A percentile compares a stretch with the other conserved stretches of the same genome.
These are phyloP conservation scores for Melastoma malabathricum DNA, from an alignment of 345 rosid genomes.

Conservation along the genomic window DNA sequence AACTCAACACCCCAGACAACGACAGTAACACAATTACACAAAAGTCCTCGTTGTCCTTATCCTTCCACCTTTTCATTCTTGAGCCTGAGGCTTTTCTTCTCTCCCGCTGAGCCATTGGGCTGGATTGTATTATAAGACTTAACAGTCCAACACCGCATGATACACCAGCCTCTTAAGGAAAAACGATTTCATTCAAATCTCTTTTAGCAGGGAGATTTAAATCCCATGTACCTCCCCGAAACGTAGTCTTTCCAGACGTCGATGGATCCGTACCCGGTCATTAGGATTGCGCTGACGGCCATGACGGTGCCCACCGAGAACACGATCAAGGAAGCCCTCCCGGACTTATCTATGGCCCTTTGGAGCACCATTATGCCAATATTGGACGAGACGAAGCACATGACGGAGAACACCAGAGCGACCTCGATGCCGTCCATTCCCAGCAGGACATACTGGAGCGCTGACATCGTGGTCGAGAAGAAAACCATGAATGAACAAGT, in stretches of 20 bases:
- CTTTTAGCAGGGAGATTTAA: slow-evolving; percentile 41
- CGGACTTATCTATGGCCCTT: slow-evolving; percentile 34
- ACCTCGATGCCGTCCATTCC: slow-evolving; percentile 51
- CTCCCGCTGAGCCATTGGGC: too few relatives aligned
- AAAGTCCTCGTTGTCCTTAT: too few relatives aligned
- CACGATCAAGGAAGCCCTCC: slow-evolving; percentile 75
- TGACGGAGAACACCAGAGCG: slow-evolving; percentile 35
- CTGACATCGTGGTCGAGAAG: slow-evolving; percentile 64
- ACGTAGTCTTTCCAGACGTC: slow-evolving; percentile 48
- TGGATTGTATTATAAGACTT: too few relatives aligned
- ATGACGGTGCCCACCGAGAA: slow-evolving; percentile 68
- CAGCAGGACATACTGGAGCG: slow-evolving; percentile 46
- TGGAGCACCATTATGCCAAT: slow-evolving; percentile 60
- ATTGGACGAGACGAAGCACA: slow-evolving; percentile 58
- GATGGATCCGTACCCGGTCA: slow-evolving; percentile 60
- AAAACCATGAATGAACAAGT: slow-evolving; percentile 62
- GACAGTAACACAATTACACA: too few relatives aligned
- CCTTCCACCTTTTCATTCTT: too few relatives aligned
- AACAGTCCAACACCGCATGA: too few relatives aligned
- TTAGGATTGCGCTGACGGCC: slow-evolving; percentile 63
- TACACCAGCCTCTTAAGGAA: not conserved
- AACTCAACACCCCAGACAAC: too few relatives aligned
- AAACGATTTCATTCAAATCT: not conserved
- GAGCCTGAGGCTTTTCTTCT: too few relatives aligned
- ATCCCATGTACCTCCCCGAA: slow-evolving; percentile 62